phyloP scores from a whole-genome alignment of 768 basidiomycete species.

The Lentinus brumalis region DNA sequence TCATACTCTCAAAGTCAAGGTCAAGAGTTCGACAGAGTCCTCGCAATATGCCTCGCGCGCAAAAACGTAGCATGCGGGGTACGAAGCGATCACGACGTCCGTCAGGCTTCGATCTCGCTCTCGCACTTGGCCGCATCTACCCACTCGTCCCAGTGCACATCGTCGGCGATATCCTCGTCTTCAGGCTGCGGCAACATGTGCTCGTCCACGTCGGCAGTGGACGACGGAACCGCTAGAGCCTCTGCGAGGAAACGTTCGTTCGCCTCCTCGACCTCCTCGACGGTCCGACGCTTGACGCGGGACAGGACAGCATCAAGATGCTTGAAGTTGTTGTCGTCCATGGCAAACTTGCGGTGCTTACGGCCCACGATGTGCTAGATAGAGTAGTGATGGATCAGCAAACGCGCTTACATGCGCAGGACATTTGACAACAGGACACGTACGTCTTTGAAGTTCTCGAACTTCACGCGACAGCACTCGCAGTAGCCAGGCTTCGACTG shows the following conservation, averaged over 20 bases:
- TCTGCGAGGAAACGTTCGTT: conserved; percentile 12
- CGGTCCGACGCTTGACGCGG: conserved; percentile 54
- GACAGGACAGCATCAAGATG: conserved; percentile 76
- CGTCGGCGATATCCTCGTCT: conserved; percentile 15
- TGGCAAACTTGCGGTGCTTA: conserved; percentile 83
- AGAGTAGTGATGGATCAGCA: neutral
- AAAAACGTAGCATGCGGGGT: no score
- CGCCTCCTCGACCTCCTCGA: conserved; percentile 33
- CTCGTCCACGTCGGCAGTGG: conserved; percentile 14
- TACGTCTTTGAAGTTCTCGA: conserved; percentile 84
- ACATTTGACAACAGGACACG: conserved; percentile 30
- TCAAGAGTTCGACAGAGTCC: neutral
- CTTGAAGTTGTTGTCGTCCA: conserved; percentile 72
- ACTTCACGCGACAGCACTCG: conserved; percentile 92
- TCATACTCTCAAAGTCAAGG: neutral
- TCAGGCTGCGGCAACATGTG: conserved; percentile 10
- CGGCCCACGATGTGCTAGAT: conserved; percentile 69
- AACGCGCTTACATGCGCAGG: neutral
- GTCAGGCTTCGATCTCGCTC: neutral
- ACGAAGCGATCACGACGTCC: neutral
- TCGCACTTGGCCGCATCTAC: conserved; percentile 18
- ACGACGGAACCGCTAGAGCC: neutral
- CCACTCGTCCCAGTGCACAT: conserved; percentile 32
- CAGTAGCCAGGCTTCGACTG: conserved; percentile 94
- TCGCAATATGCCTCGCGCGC: neutral